phyloP scores from a whole-genome alignment of 2,329 filamentous ascomycete genomes.

The Fusarium pseudonygamai region DNA sequence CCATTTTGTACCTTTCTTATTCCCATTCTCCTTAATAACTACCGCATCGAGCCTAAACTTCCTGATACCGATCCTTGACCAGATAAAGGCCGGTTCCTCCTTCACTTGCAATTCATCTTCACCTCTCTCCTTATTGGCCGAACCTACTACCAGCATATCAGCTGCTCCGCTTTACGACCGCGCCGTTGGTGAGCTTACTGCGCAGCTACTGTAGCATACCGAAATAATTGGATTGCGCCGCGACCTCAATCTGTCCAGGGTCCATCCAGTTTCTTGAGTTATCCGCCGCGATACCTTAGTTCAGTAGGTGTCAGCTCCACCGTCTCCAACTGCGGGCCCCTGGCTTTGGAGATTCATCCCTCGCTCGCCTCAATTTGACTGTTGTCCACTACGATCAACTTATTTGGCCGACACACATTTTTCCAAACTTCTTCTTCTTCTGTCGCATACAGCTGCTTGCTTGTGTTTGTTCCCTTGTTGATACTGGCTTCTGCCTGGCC shows the following conservation, averaged over 20 bases:
- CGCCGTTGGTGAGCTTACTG: conserved; percentile 31
- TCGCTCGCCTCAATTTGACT: conserved; percentile 25
- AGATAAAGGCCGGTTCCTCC: conserved; percentile 20
- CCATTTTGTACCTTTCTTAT: conserved; percentile 3
- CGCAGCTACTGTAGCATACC: conserved; percentile 18
- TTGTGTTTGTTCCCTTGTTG: conserved; percentile 18
- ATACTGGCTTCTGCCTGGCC: conserved; percentile 19
- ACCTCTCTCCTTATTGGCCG: conserved; percentile 21
- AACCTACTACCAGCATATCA: conserved; percentile 9
- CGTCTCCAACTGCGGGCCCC: conserved; percentile 41
- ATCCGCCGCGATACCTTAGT: conserved; percentile 5
- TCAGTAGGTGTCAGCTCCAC: conserved; percentile 18
- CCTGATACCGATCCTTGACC: conserved; percentile 9
- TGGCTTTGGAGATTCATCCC: conserved; percentile 33
- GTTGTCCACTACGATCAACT: conserved; percentile 22
- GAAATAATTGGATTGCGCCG: conserved; percentile 30
- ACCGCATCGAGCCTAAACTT: conserved; percentile 4
- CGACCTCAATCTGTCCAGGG: conserved; percentile 30
- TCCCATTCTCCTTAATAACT: conserved; percentile 1
- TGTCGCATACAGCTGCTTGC: conserved; percentile 25
- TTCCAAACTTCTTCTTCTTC: conserved; percentile 1
- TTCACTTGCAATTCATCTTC: conserved; percentile 6
- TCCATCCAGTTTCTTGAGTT: conserved; percentile 20
- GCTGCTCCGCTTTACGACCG: conserved; percentile 32
- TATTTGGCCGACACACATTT: conserved; percentile 19